phyloP scores from a whole-genome alignment of 345 rosid species.

The Gossypium thurberi region DNA sequence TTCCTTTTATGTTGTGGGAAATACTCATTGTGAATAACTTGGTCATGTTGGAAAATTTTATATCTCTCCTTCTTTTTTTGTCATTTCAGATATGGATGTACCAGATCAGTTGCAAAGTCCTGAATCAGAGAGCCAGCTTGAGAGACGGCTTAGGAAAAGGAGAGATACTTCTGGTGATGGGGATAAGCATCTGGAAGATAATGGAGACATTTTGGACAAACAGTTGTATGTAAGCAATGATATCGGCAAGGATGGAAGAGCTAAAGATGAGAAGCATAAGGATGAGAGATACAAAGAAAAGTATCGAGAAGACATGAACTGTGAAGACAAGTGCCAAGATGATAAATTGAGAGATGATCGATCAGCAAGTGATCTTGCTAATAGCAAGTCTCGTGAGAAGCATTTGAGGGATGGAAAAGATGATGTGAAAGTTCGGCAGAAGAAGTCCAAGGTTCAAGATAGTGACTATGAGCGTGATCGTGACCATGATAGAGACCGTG shows the following conservation, averaged over 20 bases:
- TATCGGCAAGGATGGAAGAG: slow-evolving; percentile 43
- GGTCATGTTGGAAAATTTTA: neutral
- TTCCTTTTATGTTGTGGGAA: neutral
- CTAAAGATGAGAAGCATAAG: slow-evolving; percentile 56
- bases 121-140: slow-evolving; percentile 48
- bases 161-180: slow-evolving; percentile 52
- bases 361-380: slow-evolving; percentile 16
- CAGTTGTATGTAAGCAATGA: slow-evolving; percentile 44
- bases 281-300: slow-evolving; percentile 53
- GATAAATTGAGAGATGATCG: neutral
- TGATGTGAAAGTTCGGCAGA: slow-evolving; percentile 31
- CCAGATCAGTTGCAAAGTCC: slow-evolving; percentile 42
- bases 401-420: slow-evolving; percentile 49
- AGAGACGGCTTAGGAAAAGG: slow-evolving; percentile 58
- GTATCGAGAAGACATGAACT: slow-evolving; percentile 44
- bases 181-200: slow-evolving; percentile 55
- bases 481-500: slow-evolving; percentile 34
- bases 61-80: slow-evolving; percentile 8
- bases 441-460: slow-evolving; percentile 53
- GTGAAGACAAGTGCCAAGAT: slow-evolving; percentile 46
- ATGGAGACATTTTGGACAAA: slow-evolving; percentile 42
- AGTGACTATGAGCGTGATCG: slow-evolving; percentile 38
- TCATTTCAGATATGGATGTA: slow-evolving; percentile 42
- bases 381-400: slow-evolving; percentile 54
- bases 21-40: neutral